phyloP scores from a whole-genome alignment of 2,329 filamentous ascomycete species.

The Pseudocercospora vitis region DNA sequence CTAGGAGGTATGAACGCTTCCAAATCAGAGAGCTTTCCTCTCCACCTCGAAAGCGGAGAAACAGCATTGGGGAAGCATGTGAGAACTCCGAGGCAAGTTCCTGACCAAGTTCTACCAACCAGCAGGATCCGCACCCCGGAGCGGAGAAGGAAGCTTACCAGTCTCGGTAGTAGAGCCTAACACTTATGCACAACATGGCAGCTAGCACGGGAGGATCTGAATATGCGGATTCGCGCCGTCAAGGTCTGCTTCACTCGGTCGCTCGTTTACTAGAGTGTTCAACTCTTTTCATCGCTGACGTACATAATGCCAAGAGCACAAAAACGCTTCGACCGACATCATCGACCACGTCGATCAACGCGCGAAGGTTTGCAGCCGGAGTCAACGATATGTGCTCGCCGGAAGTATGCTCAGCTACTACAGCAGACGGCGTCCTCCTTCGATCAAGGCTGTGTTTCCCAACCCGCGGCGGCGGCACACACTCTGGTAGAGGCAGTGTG shows the following conservation, averaged over 20 bases:
- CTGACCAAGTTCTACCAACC: not conserved
- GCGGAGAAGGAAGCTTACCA: constrained; percentile 2
- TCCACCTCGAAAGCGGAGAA: not conserved
- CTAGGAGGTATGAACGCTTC: not conserved
- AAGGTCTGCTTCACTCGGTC: not conserved
- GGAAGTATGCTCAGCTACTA: not conserved
- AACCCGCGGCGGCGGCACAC: too few species aligned
- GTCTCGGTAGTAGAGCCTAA: constrained; percentile 1
- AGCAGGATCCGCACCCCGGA: constrained; percentile 1
- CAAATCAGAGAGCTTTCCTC: not conserved
- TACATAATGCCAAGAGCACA: too few species aligned
- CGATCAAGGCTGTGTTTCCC: too few species aligned
- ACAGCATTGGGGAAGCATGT: constrained; percentile 1
- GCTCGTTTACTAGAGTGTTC: constrained; percentile 1
- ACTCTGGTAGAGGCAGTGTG: too few species aligned
- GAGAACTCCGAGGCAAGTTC: constrained; percentile 1
- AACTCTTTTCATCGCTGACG: constrained; percentile 3
- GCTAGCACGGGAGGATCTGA: not conserved
- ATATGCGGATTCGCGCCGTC: not conserved
- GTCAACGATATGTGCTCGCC: not conserved
- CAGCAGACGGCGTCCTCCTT: not conserved
- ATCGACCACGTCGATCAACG: not conserved
- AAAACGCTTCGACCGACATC: too few species aligned
- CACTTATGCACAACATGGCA: constrained; percentile 3
- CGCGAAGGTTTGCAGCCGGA: not conserved